Evolutionary conservation across 2,329 filamentous ascomycete genomes (phyloP).

Genomic region (Cercospora zeina): DNA sequence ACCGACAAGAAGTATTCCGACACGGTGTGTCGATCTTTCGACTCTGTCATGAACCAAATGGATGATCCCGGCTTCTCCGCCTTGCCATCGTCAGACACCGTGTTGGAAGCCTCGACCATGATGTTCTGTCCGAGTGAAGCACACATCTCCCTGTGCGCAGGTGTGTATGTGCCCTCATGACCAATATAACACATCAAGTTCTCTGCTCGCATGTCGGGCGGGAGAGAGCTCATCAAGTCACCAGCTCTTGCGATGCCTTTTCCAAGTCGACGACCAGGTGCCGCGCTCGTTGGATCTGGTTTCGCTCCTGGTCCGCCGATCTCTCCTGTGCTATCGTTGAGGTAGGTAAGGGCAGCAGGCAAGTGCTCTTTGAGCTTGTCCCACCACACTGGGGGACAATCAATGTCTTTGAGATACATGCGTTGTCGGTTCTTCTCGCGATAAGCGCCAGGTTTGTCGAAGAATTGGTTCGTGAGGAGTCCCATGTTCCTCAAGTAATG

Average conservation of each 20-base stretch:
- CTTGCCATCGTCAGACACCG: constrained; percentile 67
- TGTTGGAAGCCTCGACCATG: constrained; percentile 85
- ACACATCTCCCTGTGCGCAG: constrained; percentile 96
- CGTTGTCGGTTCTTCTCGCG: constrained; percentile 78
- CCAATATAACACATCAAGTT: constrained; percentile 99
- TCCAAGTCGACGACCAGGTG: constrained; percentile 51
- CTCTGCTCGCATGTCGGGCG: constrained; percentile 81
- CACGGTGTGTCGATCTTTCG: constrained; percentile 84
- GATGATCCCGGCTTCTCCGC: constrained; percentile 76
- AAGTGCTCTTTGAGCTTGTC: constrained; percentile 75
- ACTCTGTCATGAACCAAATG: constrained; percentile 98
- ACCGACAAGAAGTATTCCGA: constrained; percentile 92
- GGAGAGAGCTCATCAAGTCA: constrained; percentile 92
- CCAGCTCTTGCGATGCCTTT: constrained; percentile 70
- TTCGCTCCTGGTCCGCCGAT: constrained; percentile 57
- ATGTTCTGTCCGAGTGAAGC: constrained; percentile 94
- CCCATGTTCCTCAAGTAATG: constrained; percentile 90
- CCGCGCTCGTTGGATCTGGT: constrained; percentile 47
- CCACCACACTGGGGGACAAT: constrained; percentile 86
- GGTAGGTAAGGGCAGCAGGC: constrained; percentile 80
- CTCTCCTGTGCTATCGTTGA: constrained; percentile 74
- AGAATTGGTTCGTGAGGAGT: constrained; percentile 78
- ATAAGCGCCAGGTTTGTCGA: constrained; percentile 67
- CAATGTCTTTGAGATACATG: constrained; percentile 95
- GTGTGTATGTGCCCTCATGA: constrained; percentile 95